A percentile compares a stretch with the other conserved stretches of the same genome.
Conservation (phyloP, 176 grass and related monocot species). For the barley (Hordeum vulgare) region DNA sequence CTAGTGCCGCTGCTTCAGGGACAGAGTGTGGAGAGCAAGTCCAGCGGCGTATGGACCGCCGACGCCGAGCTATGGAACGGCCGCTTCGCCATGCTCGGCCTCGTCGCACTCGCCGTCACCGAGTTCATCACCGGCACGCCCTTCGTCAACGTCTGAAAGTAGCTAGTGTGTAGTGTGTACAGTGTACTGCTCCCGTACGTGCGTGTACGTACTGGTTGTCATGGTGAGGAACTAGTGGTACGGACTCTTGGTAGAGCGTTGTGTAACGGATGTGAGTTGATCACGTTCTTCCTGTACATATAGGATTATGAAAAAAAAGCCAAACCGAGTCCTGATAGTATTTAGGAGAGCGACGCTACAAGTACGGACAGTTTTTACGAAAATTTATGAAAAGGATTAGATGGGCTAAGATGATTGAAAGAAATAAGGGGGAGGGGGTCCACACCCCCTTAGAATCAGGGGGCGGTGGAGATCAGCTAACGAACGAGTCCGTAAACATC, state of each 20-base stretch:
- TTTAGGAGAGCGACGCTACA: too few relatives aligned
- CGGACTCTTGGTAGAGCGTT: not conserved
- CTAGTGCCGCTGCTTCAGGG: slow-evolving; percentile 65
- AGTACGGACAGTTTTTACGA: too few relatives aligned
- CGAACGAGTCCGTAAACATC: too few relatives aligned
- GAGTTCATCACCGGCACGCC: slow-evolving; percentile 80
- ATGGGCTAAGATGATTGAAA: too few relatives aligned
- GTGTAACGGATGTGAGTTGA: too few relatives aligned
- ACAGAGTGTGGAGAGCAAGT: slow-evolving; percentile 33
- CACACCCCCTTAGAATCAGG: too few relatives aligned
- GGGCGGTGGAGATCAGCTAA: too few relatives aligned
- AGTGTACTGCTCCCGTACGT: not conserved
- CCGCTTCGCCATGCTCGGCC: slow-evolving; percentile 72
- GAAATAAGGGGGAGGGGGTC: too few relatives aligned
- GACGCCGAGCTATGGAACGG: slow-evolving; percentile 92
- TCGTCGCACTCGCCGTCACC: slow-evolving; percentile 72
- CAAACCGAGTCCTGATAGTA: too few relatives aligned
- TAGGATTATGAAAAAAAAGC: too few relatives aligned
- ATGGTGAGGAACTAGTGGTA: not conserved
- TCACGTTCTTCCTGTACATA: too few relatives aligned
- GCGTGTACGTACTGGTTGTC: not conserved
- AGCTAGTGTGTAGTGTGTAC: not conserved
- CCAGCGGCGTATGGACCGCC: slow-evolving; percentile 29
- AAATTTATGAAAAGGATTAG: too few relatives aligned
- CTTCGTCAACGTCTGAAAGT: slow-evolving; percentile 32